These are phyloP conservation scores for Calocybe gangraenosa DNA, from an alignment of 768 basidiomycete genomes.

Conservation along the genomic window DNA sequence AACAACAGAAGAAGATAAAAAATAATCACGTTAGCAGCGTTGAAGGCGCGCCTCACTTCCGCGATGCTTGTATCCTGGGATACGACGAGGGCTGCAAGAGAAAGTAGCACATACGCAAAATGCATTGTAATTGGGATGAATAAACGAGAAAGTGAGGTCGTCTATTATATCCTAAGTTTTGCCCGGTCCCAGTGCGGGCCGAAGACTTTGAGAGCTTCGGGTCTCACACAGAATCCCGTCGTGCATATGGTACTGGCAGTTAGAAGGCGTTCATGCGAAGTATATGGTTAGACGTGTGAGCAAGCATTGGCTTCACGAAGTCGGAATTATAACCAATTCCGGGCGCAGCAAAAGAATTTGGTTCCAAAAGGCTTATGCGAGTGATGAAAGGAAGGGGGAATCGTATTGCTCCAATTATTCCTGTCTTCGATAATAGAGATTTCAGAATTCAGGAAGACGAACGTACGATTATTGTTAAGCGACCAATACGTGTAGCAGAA, in stretches of 20 bases:
- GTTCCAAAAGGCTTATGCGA: too few relatives aligned
- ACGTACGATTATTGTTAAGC: too few relatives aligned
- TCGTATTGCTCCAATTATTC: too few relatives aligned
- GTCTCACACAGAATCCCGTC: neutral
- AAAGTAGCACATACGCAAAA: constrained; percentile 4
- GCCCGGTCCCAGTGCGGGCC: neutral
- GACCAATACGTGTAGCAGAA: too few relatives aligned
- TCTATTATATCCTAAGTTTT: neutral
- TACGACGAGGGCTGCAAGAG: constrained; percentile 9
- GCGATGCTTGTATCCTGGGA: constrained; percentile 26
- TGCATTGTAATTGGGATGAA: neutral
- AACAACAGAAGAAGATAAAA: neutral
- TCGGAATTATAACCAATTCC: neutral
- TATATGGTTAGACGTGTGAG: neutral
- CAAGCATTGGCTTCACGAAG: neutral
- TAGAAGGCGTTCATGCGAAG: neutral
- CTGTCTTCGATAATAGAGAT: too few relatives aligned
- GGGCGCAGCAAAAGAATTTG: too few relatives aligned
- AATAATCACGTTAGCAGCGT: constrained; percentile 23
- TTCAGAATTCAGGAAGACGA: too few relatives aligned
- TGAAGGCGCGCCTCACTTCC: constrained; percentile 25
- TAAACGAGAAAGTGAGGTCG: neutral
- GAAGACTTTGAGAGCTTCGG: neutral
- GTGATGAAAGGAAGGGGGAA: too few relatives aligned
- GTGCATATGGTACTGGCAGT: neutral